These are phyloP conservation scores for Pulveroboletus sp. DNA, from an alignment of 768 basidiomycete species.

Conservation along the genomic window DNA sequence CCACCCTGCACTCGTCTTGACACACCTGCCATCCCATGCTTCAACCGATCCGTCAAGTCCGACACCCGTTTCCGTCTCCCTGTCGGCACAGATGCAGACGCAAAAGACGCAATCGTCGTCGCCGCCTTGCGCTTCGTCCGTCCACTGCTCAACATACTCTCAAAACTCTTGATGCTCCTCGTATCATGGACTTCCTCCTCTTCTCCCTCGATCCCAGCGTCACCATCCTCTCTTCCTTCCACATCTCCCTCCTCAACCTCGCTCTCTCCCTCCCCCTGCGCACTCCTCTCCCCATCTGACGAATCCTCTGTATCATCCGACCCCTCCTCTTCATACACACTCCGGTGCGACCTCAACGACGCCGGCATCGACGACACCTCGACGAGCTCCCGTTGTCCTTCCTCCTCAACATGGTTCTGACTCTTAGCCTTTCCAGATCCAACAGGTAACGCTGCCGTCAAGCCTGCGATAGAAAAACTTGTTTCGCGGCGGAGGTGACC, in stretches of 20 bases:
- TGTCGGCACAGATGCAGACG: not conserved
- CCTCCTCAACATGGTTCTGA: conserved; percentile 23
- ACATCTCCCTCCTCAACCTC: conserved; percentile 24
- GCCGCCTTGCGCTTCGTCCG: conserved; percentile 19
- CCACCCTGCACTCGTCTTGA: conserved; percentile 38
- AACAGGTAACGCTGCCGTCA: conserved; percentile 60
- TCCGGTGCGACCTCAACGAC: conserved; percentile 37
- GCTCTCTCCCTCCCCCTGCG: not conserved
- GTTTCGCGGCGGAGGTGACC: conserved; percentile 70
- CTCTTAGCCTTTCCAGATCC: conserved; percentile 10
- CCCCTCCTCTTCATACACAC: not conserved
- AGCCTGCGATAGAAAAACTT: conserved; percentile 77
- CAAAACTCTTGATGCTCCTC: conserved; percentile 80
- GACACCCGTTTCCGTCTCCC: conserved; percentile 51
- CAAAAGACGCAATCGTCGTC: no score
- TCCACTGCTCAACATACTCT: conserved; percentile 65
- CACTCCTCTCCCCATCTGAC: conserved; percentile 1
- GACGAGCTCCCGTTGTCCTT: conserved; percentile 47
- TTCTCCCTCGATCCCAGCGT: conserved; percentile 27
- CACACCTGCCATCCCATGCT: conserved; percentile 59
- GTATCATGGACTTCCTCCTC: conserved; percentile 44
- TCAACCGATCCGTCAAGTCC: conserved; percentile 68
- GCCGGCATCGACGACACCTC: conserved; percentile 49
- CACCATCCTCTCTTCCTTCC: conserved; percentile 23
- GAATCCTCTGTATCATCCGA: conserved; percentile 20